Base-by-base conservation (phyloP, 176 grass and related monocot genomes). In the Musa troglodytarum region DNA sequence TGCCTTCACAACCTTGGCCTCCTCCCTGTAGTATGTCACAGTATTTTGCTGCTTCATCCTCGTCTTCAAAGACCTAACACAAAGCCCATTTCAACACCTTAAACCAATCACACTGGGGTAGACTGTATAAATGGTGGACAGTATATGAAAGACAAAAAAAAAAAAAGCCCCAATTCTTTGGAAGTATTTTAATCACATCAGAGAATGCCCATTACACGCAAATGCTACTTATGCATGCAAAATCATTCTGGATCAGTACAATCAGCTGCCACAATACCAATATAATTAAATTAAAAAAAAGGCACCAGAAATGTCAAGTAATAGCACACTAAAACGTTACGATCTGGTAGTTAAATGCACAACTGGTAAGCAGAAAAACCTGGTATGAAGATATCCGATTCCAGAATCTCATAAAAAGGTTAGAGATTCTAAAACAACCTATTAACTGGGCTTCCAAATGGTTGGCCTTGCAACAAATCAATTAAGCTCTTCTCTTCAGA, bases 1-100 rank as follows among this genome's bases (percentile, higher is more conserved):
- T 94, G 56, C 90, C 95, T 53, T 98, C 90, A 0, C 90, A 98
- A 9, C 95, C 93, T 81, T 96, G 89, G 81, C 93, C 87, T 11
- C 82, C 93, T 20, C 87, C 95, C 69, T 93, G 75, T 53, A 98
- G 85, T 66, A 98, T 51, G 69, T 98, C 90, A 71, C 95, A 91
- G 65, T 94, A 98, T 69, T 77, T 98, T 50, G 69, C 81, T 75
- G 95, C 95, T 73, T 94, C 95, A 52, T 89, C 76, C 83, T 93
- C 76, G 29, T 98, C 95, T 85, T 98, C 95, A 79, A 98, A 94
- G 53, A 98, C 71, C 95, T 98, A 79, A 64, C 7, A 77, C 10
- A 58, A 61, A 77, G 20, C 28, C 23, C 10, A 74, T 25, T 52
- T 77, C 14, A 64, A 52, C 7, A 52, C 49, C 20, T 52, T 43